Evolutionary conservation across 177 flowering plant genomes (phyloP).

Genomic region (Vitis hybrid): DNA sequence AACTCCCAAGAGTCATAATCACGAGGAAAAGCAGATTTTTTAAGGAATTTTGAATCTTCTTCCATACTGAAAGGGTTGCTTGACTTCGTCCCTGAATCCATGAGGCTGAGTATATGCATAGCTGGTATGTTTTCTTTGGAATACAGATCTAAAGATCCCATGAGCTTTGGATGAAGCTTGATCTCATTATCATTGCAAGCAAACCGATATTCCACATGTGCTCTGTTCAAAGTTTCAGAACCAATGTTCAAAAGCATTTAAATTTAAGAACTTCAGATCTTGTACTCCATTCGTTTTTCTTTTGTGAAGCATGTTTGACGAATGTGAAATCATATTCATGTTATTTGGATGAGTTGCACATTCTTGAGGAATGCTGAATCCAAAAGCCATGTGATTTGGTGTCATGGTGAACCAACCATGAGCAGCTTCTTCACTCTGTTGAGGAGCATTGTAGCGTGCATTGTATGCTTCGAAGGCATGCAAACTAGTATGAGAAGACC

Average conservation of each 20-base stretch:
- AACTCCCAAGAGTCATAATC: conserved; percentile 28
- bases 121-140: conserved; percentile 72
- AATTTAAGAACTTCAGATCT: conserved; percentile 11
- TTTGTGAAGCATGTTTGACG: conserved; percentile 19
- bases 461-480: conserved; percentile 25
- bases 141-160: conserved; percentile 31
- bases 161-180: conserved; percentile 15
- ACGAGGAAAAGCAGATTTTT: conserved; percentile 26
- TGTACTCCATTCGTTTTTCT: conserved; percentile 25
- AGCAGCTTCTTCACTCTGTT: conserved; percentile 24
- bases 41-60: conserved; percentile 20
- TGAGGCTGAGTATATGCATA: conserved; percentile 67
- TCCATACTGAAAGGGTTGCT: conserved; percentile 23
- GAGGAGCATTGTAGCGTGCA: conserved; percentile 19
- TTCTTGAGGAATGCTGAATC: conserved; percentile 20
- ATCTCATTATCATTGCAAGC: conserved; percentile 21
- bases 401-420: conserved; percentile 29
- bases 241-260: conserved; percentile 12
- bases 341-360: conserved; percentile 19
- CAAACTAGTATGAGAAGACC: conserved; percentile 18
- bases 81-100: conserved; percentile 49
- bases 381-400: conserved; percentile 22
- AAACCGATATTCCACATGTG: conserved; percentile 19
- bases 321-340: conserved; percentile 12
- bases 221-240: background rate